These are phyloP conservation scores for Globisporangium splendens DNA, from an alignment of 352 stramenopile species.

Conservation along the genomic window DNA sequence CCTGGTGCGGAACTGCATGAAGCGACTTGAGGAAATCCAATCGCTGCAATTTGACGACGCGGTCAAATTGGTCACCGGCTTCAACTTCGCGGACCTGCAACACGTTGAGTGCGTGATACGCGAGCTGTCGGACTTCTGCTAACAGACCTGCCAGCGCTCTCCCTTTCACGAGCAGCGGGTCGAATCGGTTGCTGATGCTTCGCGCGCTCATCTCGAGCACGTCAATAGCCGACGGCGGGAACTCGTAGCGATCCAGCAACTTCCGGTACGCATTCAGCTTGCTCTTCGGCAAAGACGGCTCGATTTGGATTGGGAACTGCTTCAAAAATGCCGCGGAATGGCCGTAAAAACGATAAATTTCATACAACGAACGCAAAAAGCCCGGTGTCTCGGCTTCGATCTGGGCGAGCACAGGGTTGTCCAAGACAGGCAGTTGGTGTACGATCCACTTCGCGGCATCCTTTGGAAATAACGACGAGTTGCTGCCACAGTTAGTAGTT, in stretches of 20 bases:
- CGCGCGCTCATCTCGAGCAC: slow-evolving; percentile 45
- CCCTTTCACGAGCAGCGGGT: slow-evolving; percentile 32
- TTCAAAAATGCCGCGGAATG: slow-evolving; percentile 37
- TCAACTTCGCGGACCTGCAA: slow-evolving; percentile 38
- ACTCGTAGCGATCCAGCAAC: slow-evolving; percentile 57
- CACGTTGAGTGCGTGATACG: slow-evolving; percentile 51
- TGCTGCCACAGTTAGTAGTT: slow-evolving; percentile 17
- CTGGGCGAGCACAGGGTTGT: slow-evolving; percentile 47
- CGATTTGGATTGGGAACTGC: slow-evolving; percentile 40
- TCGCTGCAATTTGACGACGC: slow-evolving; percentile 19
- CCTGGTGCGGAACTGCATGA: slow-evolving; percentile 22
- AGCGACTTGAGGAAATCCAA: slow-evolving; percentile 31
- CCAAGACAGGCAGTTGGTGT: slow-evolving; percentile 46
- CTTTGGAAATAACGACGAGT: slow-evolving; percentile 31
- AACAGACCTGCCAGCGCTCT: slow-evolving; percentile 41
- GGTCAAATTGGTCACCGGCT: slow-evolving; percentile 14
- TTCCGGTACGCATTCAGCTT: slow-evolving; percentile 57
- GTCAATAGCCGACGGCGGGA: slow-evolving; percentile 58
- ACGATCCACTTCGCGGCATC: slow-evolving; percentile 55
- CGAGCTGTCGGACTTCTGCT: slow-evolving; percentile 31
- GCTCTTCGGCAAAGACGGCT: slow-evolving; percentile 22
- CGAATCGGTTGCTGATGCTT: slow-evolving; percentile 56
- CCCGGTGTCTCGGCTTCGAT: slow-evolving; percentile 39
- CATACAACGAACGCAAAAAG: slow-evolving; percentile 52
- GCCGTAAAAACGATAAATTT: slow-evolving; percentile 82